Evolutionary conservation across 2,329 filamentous ascomycete genomes (phyloP).

Genomic region (Blastomyces percursus): DNA sequence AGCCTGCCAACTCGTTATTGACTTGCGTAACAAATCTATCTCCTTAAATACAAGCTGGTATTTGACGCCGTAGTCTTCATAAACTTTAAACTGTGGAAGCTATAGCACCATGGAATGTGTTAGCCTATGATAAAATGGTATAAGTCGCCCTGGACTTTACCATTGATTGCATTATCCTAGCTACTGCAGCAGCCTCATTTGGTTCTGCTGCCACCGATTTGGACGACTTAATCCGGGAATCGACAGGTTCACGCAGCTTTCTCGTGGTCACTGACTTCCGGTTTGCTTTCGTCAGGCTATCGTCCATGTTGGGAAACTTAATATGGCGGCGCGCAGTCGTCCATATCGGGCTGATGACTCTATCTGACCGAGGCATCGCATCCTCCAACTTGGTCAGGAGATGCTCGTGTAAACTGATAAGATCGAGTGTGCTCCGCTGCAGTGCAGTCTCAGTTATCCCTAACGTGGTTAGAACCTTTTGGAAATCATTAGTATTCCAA

Average conservation of each 20-base stretch:
- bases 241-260: slow-evolving; percentile 22
- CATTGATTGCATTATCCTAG: slow-evolving; percentile 43
- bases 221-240: slow-evolving; percentile 26
- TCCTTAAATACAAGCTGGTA: slow-evolving; percentile 79
- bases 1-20: slow-evolving; percentile 60
- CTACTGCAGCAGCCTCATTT: slow-evolving; percentile 43
- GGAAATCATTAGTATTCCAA: not conserved
- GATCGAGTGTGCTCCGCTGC: slow-evolving; percentile 65
- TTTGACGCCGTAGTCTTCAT: slow-evolving; percentile 84
- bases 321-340: slow-evolving; percentile 29
- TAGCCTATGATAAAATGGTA: slow-evolving; percentile 20
- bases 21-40: slow-evolving; percentile 55
- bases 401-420: slow-evolving; percentile 72
- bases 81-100: slow-evolving; percentile 73
- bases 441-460: slow-evolving; percentile 63
- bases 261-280: slow-evolving; percentile 11
- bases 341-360: slow-evolving; percentile 11
- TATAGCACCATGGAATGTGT: slow-evolving; percentile 39
- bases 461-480: slow-evolving; percentile 62
- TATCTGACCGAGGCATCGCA: slow-evolving; percentile 43
- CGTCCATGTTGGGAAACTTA: slow-evolving; percentile 40
- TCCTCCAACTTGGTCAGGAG: slow-evolving; percentile 64
- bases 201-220: slow-evolving; percentile 40
- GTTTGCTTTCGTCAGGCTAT: slow-evolving; percentile 4
- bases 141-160: slow-evolving; percentile 25